Evolutionary conservation across 805 yeast species (phyloP), one percentile per base, ranked within the genome.

Genomic region (Metschnikowia arizonensis): DNA sequence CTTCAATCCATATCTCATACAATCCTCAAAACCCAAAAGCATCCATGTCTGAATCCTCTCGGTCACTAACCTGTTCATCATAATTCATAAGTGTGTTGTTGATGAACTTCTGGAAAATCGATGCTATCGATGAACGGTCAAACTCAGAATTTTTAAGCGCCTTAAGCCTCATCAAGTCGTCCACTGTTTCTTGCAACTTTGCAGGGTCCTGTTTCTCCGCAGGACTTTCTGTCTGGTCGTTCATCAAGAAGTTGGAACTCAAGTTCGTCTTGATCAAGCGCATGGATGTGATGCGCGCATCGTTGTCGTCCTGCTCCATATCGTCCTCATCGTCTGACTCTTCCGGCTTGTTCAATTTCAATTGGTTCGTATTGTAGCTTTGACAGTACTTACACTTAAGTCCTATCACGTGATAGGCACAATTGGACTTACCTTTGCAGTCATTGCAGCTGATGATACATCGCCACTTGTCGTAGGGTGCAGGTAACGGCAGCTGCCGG

Each of bases 381-480:
- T 78, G 76, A 65, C 97, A 90, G 60, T 83, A 88, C 53, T 82
- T 84, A 63, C 98, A 90, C 61, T 84, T 85, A 50, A 88, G 72
- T 1, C 98, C 98, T 55, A 90, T 65, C 41, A 89, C 82, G 64
- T 90, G 97, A 64, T 85, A 90, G 10, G 76, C 67, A 15, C 83
- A 82, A 49, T 81, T 77, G 19, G 89, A 80, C 64, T 84, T 85
- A 15, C 93, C 91, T 44, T 82, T 82, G 64, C 98, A 90, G 64
- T 90, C 98, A 62, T 86, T 85, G 66, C 95, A 86, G 49, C 82
- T 74, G 10, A 89, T 74, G 36, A 85, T 76, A 54, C 89, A 82
- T 46, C 79, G 67, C 95, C 97, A 88, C 47, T 69, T 62, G 42
- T 76, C 75, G 59, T 88, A 82, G 5, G 95, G 97, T 15, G 81